phyloP scores from a whole-genome alignment of 352 stramenopile species.

The Globisporangium megalacanthum region DNA sequence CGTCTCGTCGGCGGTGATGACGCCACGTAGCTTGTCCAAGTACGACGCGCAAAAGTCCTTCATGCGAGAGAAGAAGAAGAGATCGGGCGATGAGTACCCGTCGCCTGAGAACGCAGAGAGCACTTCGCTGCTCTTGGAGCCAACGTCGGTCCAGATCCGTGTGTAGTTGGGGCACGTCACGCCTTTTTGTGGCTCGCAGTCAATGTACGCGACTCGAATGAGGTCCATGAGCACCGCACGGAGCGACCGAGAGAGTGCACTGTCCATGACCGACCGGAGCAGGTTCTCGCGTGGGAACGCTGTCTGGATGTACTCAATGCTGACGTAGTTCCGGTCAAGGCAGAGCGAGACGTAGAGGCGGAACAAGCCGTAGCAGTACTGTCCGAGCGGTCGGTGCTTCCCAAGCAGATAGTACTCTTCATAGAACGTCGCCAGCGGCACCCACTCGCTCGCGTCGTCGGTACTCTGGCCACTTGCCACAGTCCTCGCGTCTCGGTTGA shows the following conservation, averaged over 20 bases:
- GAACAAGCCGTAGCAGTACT: constrained; percentile 71
- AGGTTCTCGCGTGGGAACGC: constrained; percentile 56
- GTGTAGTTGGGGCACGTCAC: constrained; percentile 63
- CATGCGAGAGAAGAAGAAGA: constrained; percentile 42
- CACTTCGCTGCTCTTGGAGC: constrained; percentile 19
- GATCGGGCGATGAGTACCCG: constrained; percentile 33
- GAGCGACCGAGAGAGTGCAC: constrained; percentile 40
- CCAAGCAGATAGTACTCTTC: constrained; percentile 49
- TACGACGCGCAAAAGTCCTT: constrained; percentile 43
- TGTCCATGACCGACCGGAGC: constrained; percentile 41
- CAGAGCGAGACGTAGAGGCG: constrained; percentile 67
- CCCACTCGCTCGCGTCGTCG: constrained; percentile 27
- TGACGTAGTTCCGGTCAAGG: constrained; percentile 70
- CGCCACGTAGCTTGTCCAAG: constrained; percentile 33
- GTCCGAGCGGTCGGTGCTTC: constrained; percentile 38
- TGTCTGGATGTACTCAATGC: constrained; percentile 62
- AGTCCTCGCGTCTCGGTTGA: constrained; percentile 15
- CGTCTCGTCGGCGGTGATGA: constrained; percentile 44
- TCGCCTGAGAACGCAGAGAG: constrained; percentile 23
- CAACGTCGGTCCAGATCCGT: constrained; percentile 59
- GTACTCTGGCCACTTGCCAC: constrained; percentile 1
- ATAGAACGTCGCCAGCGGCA: constrained; percentile 47
- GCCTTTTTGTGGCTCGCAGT: constrained; percentile 61
- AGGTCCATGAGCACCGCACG: constrained; percentile 62
- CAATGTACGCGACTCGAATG: constrained; percentile 56